Base-by-base conservation (phyloP, 1,284 basidiomycete genomes). In the Polyporus tsugae region DNA sequence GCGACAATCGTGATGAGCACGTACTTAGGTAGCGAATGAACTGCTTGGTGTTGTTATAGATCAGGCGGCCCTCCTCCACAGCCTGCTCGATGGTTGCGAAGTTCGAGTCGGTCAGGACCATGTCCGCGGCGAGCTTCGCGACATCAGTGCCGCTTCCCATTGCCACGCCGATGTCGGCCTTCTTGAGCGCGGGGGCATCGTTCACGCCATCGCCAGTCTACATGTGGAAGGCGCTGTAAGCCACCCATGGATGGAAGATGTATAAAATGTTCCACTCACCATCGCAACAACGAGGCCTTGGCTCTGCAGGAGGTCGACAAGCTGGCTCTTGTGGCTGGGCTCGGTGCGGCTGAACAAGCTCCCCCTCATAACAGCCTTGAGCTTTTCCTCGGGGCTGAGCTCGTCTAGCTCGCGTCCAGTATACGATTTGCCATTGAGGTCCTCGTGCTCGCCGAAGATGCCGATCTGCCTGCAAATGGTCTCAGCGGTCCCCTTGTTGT, bases 131-230 rank as follows among this genome's bases (percentile, higher is more conserved):
- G 72, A 98, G 87, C 82, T 99, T 99, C 68, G 98, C 97, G 36
- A 99, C 98, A 78, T 99, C 98, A 0, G 97, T 99, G 62, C 97
- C 98, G 71, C 94, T 95, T 60, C 97, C 97, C 97, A 99, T 99
- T n/a, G 96, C 94, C 66, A 99, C 94, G 77, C 97, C 97, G 75
- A 99, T 98, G 76, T 99, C 97, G 19, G 97, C 97, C 85, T 94
- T 97, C 81, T 98, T 98, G 75, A 99, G 83, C 0, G 97, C 97
- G 19, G 97, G 97, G 0, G 97, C 97, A 77, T 99, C 97, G 75
- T 99, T 99, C 67, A 99, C 97, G 77, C 95, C 95, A 76, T 97
- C 96, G 66, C 94, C 95, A 67, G 94, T 95, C 92, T 94, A 33
- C 44, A 60, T 39, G 38, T 22, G 58, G 65, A 58, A 39, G 33